Base-by-base conservation (phyloP, 257 asterid species). In the Echites panduratus region DNA sequence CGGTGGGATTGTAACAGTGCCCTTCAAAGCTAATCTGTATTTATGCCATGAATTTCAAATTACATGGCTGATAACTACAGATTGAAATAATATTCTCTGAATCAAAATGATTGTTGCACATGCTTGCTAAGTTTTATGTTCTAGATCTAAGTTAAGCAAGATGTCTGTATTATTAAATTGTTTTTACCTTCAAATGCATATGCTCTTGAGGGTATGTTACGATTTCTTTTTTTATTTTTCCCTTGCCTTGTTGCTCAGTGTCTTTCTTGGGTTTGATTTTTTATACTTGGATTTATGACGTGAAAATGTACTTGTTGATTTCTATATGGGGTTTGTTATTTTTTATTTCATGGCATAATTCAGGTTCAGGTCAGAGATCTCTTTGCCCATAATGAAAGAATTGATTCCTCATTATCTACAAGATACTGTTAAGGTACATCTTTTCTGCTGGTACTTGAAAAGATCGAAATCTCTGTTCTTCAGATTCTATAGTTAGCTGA, bases 401-500 rank as follows among this genome's bases (percentile, higher is more conserved):
- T 82, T 95, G 88, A 88, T 86, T 73, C 97, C 93, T 11, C 97
- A 92, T 72, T 95, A 95, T 84, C 95, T 95, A 75, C 99, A 95
- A 83, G 99, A 95, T 75, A 83, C 82, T 89, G 89, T 85, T 84
- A 87, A 87, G 97, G 99, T 94, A 87, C 57, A 81, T 75, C 58
- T 65, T 59, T 43, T 62, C 20, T 35, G 12, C 62, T 62, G 45
- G 11, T 62, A 7, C 2, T 5, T 17, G 24, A 13, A 32, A 2
- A 62, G 20, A 3, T 62, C 11, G 1, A 29, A 32, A 32, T 27
- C 9, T 19, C 5, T 35, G 38, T 63, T 38, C 19, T 27, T 32
- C 47, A 62, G 24, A 26, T 29, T 49, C 19, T 8, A 2, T 69
- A 14, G 63, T 69, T 13, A 26, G 62, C 17, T 8, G 61, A 32